Evolutionary conservation across 2,329 filamentous ascomycete species (phyloP).

Genomic region (Penicillium sp.): DNA sequence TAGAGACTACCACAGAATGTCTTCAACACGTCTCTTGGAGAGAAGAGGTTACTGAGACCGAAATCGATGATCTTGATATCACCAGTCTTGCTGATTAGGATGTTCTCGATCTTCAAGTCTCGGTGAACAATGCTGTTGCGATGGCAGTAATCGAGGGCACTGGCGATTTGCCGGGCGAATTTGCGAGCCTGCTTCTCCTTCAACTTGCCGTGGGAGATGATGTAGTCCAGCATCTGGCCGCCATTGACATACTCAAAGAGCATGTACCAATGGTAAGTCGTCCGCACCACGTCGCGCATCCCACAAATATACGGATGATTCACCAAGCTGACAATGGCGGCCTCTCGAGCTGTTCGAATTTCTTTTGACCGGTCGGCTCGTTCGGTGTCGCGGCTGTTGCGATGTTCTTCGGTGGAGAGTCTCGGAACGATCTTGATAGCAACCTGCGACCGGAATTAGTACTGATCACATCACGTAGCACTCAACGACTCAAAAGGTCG

Average conservation of each 20-base stretch:
- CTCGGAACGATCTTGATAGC: slow-evolving; percentile 97
- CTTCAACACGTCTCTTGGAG: slow-evolving; percentile 81
- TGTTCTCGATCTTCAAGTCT: slow-evolving; percentile 98
- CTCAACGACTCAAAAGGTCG: background rate
- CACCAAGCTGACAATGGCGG: slow-evolving; percentile 91
- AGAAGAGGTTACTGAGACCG: slow-evolving; percentile 93
- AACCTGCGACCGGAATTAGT: slow-evolving; percentile 60
- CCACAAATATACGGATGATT: slow-evolving; percentile 96
- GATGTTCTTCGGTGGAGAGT: slow-evolving; percentile 83
- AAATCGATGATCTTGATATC: slow-evolving; percentile 99
- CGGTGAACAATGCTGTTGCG: slow-evolving; percentile 97
- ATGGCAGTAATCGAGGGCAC: slow-evolving; percentile 95
- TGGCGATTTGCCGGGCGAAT: slow-evolving; percentile 96
- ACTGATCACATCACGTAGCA: background rate
- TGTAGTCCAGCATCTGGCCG: slow-evolving; percentile 99
- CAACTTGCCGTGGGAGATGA: slow-evolving; percentile 94
- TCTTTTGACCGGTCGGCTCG: slow-evolving; percentile 96
- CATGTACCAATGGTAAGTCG: slow-evolving; percentile 99
- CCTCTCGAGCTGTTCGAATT: slow-evolving; percentile 90
- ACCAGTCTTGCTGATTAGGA: slow-evolving; percentile 96
- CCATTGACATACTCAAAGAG: slow-evolving; percentile 99
- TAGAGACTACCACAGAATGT: slow-evolving; percentile 98
- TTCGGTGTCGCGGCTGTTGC: slow-evolving; percentile 73
- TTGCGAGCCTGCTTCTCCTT: slow-evolving; percentile 99
- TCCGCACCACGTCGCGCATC: slow-evolving; percentile 91